Base-by-base conservation (phyloP, 129 eudicot genomes). In the Saposhnikovia divaricata region DNA sequence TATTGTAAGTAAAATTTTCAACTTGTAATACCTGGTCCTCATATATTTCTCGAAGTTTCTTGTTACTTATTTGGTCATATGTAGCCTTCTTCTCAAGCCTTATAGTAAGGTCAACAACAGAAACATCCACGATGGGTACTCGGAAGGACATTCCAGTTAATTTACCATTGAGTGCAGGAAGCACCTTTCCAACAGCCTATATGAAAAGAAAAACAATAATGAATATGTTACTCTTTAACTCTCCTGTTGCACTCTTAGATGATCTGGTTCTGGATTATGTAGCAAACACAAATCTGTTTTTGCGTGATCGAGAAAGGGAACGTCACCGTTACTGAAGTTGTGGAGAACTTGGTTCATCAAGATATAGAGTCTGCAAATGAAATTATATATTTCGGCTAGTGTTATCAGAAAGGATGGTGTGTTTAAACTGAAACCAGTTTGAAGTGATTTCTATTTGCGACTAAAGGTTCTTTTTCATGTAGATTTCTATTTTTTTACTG, bases 261-360 rank as follows among this genome's bases (percentile, higher is more conserved):
- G 15, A n/a, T 61, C 25, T 10, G 69, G 34, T 61, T 61, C 69
- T n/a, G 16, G 12, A 25, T 61, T 61, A 6, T 59, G 5, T 61
- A 27, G 43, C 23, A 0, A 68, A 15, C 0, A 5, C 16, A 4
- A 1, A 31, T 31, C 31, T 68, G 73, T 68, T 34, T 11, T 34
- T 68, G 23, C 86, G 73, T 68, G 73, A 68, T 68, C 71, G 86
- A 31, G 89, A 86, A 10, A 75, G 85, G 31, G 84, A 48, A 74
- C 87, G 97, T 87, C 86, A 90, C 75, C 92, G 91, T 76, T 82
- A 87, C 42, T 89, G 81, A 68, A 68, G 73, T 68, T 6, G 69
- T 25, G 43, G 76, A 31, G 28, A 66, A 16, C 27, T 18, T 63
- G 18, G 12, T 66, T 13, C 10, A 45, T 42, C 59, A 40, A 42